Conservation (phyloP, 2,329 filamentous ascomycete species). For the Camptophora hylomeconis region DNA sequence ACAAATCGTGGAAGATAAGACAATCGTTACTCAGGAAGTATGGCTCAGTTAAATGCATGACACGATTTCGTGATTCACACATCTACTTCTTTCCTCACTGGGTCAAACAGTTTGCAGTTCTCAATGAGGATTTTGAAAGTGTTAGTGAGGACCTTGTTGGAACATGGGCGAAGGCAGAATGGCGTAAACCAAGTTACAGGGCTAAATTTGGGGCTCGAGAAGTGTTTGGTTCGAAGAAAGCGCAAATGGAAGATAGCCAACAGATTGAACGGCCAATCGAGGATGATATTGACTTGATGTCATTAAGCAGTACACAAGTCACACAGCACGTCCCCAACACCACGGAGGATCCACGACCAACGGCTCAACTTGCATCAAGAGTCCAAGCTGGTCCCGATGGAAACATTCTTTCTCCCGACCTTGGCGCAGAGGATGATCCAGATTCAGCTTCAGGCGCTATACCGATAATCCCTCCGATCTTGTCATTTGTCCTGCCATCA, state of each 20-base stretch:
- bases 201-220: slow-evolving; percentile 23
- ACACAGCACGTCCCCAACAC: slow-evolving; percentile 13
- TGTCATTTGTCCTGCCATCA: slow-evolving; percentile 44
- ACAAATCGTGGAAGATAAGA: slow-evolving; percentile 52
- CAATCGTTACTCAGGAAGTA: slow-evolving; percentile 64
- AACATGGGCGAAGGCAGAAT: slow-evolving; percentile 90
- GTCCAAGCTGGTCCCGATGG: slow-evolving; percentile 16
- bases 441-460: slow-evolving; percentile 8
- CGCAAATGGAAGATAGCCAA: slow-evolving; percentile 32
- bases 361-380: slow-evolving; percentile 21
- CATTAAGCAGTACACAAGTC: slow-evolving; percentile 41
- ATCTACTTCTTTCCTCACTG: slow-evolving; percentile 90
- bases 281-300: slow-evolving; percentile 41
- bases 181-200: slow-evolving; percentile 47
- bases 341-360: slow-evolving; percentile 7
- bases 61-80: slow-evolving; percentile 77
- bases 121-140: slow-evolving; percentile 72
- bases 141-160: slow-evolving; percentile 85
- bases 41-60: slow-evolving; percentile 65
- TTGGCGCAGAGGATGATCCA: slow-evolving; percentile 8
- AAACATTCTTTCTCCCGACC: slow-evolving; percentile 8
- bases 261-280: slow-evolving; percentile 27
- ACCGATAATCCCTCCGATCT: slow-evolving; percentile 14
- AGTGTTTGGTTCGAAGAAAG: slow-evolving; percentile 36
- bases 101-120: slow-evolving; percentile 70